These are phyloP conservation scores for Colletotrichum incanum DNA, from an alignment of 2,329 filamentous ascomycete genomes.

Conservation along the genomic window DNA sequence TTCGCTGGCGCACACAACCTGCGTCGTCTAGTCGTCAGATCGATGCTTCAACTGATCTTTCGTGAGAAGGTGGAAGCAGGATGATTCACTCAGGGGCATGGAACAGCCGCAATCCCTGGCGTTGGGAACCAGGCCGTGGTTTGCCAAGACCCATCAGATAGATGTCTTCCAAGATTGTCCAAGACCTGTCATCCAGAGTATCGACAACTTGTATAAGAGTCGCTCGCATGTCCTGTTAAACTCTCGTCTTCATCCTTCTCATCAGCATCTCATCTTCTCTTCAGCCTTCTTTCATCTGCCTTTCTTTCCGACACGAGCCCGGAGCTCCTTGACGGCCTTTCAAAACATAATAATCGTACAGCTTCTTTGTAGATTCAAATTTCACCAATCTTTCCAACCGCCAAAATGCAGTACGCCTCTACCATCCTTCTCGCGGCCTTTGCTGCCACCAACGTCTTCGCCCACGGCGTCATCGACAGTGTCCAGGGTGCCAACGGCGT, in stretches of 20 bases:
- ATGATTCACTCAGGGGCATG: constrained; percentile 23
- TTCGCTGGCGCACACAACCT: constrained; percentile 13
- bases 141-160: constrained; percentile 42
- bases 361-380: constrained; percentile 15
- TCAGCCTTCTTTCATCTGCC: constrained; percentile 40
- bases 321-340: constrained; percentile 37
- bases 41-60: constrained; percentile 43
- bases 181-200: constrained; percentile 41
- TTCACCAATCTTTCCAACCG: constrained; percentile 37
- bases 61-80: constrained; percentile 26
- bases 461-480: constrained; percentile 71
- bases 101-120: constrained; percentile 23
- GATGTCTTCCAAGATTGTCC: constrained; percentile 25
- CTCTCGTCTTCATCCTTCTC: constrained; percentile 2
- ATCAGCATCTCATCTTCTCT: constrained; percentile 40
- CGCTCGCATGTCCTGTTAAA: constrained; percentile 29
- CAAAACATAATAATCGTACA: constrained; percentile 23
- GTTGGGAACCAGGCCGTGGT: constrained; percentile 20
- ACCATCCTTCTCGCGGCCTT: constrained; percentile 58
- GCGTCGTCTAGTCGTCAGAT: constrained; percentile 36
- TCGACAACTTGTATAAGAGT: constrained; percentile 40
- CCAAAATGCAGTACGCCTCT: constrained; percentile 43
- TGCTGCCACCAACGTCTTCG: constrained; percentile 62
- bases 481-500: constrained; percentile 74
- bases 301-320: constrained; percentile 41